phyloP scores from a whole-genome alignment of 768 basidiomycete species.

The Leucogyrophana mollusca region DNA sequence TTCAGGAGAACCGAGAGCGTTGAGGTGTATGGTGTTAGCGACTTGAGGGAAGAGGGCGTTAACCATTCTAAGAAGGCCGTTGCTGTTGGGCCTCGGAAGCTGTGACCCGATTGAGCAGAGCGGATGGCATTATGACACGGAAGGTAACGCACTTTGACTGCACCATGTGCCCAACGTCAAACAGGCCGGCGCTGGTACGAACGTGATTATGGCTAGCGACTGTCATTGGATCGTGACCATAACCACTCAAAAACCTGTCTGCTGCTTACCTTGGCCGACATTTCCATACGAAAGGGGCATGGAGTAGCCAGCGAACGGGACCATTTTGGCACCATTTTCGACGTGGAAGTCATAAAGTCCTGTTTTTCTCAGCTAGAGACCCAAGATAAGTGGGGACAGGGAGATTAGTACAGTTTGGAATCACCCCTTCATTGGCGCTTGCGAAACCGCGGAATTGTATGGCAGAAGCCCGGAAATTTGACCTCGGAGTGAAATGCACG shows the following conservation, averaged over 20 bases:
- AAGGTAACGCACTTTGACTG: conserved; percentile 69
- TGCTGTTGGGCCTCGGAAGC: conserved; percentile 78
- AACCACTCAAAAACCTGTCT: conserved; percentile 3
- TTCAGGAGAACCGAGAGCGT: conserved; percentile 91
- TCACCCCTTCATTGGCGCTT: too few relatives aligned
- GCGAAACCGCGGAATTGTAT: too few relatives aligned
- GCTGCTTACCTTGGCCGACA: conserved; percentile 68
- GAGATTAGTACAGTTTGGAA: too few relatives aligned
- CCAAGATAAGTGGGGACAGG: too few relatives aligned
- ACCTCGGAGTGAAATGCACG: too few relatives aligned
- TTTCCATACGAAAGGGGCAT: conserved; percentile 91
- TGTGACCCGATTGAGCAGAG: conserved; percentile 23
- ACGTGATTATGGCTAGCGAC: conserved; percentile 91
- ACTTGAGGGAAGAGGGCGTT: conserved; percentile 76
- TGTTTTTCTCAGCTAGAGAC: conserved; percentile 54
- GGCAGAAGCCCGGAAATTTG: too few relatives aligned
- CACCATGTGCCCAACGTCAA: conserved; percentile 99
- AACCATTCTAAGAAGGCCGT: conserved; percentile 86
- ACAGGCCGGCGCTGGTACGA: conserved; percentile 77
- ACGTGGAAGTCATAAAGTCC: conserved; percentile 89
- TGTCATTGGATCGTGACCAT: conserved; percentile 30
- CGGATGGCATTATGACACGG: neutral
- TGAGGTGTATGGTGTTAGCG: conserved; percentile 70
- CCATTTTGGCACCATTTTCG: conserved; percentile 86
- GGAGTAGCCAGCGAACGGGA: conserved; percentile 90